A percentile compares a stretch with the other conserved stretches of the same genome.
Evolutionary conservation across 306 rosid species (phyloP).

Genomic region (Glycine tomentella): DNA sequence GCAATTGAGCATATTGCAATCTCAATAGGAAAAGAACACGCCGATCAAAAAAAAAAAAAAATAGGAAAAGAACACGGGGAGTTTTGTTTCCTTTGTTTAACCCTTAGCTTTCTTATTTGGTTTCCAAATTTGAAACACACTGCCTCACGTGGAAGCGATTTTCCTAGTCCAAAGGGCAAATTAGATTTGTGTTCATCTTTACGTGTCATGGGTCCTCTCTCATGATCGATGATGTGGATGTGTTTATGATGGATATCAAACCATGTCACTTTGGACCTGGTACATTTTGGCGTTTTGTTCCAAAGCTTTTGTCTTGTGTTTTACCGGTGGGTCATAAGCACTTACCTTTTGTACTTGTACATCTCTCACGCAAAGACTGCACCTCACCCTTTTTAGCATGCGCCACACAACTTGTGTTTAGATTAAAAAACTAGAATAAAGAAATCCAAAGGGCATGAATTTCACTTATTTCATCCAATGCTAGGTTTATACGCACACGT

Average conservation of each 20-base stretch:
- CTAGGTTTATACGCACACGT: neutral
- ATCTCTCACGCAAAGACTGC: constrained; percentile 20
- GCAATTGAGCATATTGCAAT: constrained; percentile 37
- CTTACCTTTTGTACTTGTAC: constrained; percentile 32
- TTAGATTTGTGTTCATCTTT: constrained; percentile 10
- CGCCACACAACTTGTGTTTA: constrained; percentile 35
- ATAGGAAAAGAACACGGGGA: neutral
- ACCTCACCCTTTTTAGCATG: constrained; percentile 37
- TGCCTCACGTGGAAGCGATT: constrained; percentile 25
- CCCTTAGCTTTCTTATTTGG: constrained; percentile 26
- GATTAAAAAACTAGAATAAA: neutral
- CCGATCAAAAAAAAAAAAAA: too few relatives aligned
- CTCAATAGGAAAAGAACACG: neutral
- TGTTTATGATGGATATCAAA: constrained; percentile 25
- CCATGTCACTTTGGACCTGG: neutral
- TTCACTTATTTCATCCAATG: too few relatives aligned
- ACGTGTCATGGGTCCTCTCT: constrained; percentile 16
- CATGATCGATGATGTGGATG: neutral
- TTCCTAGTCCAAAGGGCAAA: constrained; percentile 1
- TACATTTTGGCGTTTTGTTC: constrained; percentile 42
- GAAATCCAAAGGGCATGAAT: neutral
- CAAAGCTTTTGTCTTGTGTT: constrained; percentile 34
- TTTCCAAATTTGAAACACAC: constrained; percentile 14
- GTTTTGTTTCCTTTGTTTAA: constrained; percentile 6
- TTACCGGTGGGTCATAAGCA: constrained; percentile 38